Base-by-base conservation (phyloP, 2,329 filamentous ascomycete genomes). In the Diplodia corticola region DNA sequence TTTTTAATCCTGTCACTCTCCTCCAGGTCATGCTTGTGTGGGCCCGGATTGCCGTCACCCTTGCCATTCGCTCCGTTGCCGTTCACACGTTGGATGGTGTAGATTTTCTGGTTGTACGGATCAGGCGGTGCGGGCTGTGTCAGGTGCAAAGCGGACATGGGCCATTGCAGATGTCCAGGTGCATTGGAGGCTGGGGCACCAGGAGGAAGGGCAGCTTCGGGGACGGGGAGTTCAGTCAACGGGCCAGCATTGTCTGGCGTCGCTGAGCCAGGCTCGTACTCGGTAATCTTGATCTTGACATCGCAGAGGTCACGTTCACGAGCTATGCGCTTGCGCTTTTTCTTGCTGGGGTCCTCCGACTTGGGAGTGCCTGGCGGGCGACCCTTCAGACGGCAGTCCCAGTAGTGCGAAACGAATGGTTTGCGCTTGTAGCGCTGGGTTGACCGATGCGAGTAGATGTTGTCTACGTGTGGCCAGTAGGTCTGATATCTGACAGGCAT, bases 281-380 rank as follows among this genome's bases (percentile, higher is more conserved):
- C 91, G 2, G 90, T 92, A 67, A 93, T 91, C 76, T 93, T 93
- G 76, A 93, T 92, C 79, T 93, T 93, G 69, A 93, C 91, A 76
- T 93, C 90, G 75, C 91, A 94, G n/a, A 93, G 82, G 78, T 93
- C 89, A 13, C 89, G 84, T 76, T 91, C 88, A 49, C 91, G 83
- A n/a, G 89, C 89, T 40, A 85, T 87, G 28, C 91, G 87, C 78
- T 92, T 93, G 44, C 91, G 85, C 77, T 92, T 93, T 83, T 92
- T 93, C 81, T 92, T 93, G 75, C 87, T 88, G 0, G 91, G 91
- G 71, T 93, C 90, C 54, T 90, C 87, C 0, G 89, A 91, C 75
- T 93, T 93, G 67, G 89, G 89, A 4, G 91, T 93, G 33, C 91
- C 91, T 0, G 91, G 88, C 0, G 91, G 90, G 0, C 91, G 85